Evolutionary conservation across 2,329 filamentous ascomycete genomes (phyloP).

Genomic region (Ophiostoma populinum): DNA sequence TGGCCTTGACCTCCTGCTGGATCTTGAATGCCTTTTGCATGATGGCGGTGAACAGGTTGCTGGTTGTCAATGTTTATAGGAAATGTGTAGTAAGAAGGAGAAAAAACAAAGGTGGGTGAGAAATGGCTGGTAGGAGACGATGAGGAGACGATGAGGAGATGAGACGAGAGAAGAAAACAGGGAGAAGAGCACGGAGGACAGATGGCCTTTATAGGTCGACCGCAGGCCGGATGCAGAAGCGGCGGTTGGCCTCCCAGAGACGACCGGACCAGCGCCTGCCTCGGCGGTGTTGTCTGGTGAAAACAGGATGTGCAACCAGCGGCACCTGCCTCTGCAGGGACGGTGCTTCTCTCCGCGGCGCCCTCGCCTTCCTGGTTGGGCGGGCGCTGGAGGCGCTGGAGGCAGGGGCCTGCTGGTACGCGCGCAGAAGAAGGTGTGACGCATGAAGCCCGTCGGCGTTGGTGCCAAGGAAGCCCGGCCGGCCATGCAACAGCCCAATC

Average conservation of each 20-base stretch:
- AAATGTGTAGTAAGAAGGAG: background rate
- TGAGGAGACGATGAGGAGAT: background rate
- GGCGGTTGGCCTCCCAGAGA: background rate
- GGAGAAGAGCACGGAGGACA: background rate
- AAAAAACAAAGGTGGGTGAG: background rate
- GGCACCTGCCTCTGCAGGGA: background rate
- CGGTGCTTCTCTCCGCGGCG: background rate
- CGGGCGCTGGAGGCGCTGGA: background rate
- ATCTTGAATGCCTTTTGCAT: slow-evolving; percentile 20
- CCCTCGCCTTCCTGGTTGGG: background rate
- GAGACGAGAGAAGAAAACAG: background rate
- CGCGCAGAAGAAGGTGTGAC: background rate
- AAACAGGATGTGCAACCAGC: background rate
- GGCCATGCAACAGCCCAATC: background rate
- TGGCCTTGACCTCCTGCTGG: slow-evolving; percentile 20
- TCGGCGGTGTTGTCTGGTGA: slow-evolving; percentile 1
- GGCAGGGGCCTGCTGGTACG: too few relatives aligned
- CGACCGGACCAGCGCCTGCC: too few relatives aligned
- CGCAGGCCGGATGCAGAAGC: too few relatives aligned
- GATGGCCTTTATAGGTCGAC: too few relatives aligned
- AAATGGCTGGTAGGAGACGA: background rate
- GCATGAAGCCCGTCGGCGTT: slow-evolving; percentile 1
- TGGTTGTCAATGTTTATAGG: too few relatives aligned
- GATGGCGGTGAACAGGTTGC: background rate
- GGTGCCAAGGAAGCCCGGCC: slow-evolving; percentile 1